Conservation (phyloP, 306 rosid genomes). For the Fragaria nilgerrensis region DNA sequence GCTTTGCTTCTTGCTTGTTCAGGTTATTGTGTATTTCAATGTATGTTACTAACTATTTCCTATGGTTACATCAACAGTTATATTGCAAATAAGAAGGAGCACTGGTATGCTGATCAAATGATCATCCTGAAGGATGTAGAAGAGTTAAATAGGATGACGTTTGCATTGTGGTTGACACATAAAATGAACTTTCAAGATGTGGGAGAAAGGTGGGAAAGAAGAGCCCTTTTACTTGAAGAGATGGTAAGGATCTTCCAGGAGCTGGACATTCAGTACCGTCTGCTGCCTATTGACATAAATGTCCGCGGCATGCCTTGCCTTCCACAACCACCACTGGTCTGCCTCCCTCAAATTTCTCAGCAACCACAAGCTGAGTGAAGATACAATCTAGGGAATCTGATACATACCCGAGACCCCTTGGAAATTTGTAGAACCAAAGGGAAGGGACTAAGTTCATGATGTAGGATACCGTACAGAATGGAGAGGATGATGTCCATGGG, state of each 20-base stretch:
- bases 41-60: slow-evolving; percentile 8
- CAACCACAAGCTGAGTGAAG: slow-evolving; percentile 36
- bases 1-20: neutral
- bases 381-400: neutral
- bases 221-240: slow-evolving; percentile 71
- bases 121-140: slow-evolving; percentile 60
- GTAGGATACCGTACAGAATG: slow-evolving; percentile 28
- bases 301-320: slow-evolving; percentile 67
- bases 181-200: slow-evolving; percentile 80
- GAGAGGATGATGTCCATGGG: neutral
- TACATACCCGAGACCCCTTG: neutral
- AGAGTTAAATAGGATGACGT: slow-evolving; percentile 38
- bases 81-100: slow-evolving; percentile 76
- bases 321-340: slow-evolving; percentile 40
- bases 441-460: neutral
- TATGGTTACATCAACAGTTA: slow-evolving; percentile 46
- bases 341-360: slow-evolving; percentile 47
- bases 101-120: slow-evolving; percentile 68
- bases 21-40: neutral
- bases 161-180: slow-evolving; percentile 75
- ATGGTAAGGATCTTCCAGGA: slow-evolving; percentile 67
- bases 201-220: slow-evolving; percentile 65
- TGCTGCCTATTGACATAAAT: slow-evolving; percentile 62
- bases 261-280: slow-evolving; percentile 71
- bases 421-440: neutral